Base-by-base conservation (phyloP, 2,329 filamentous ascomycete genomes). In the Ophiobolus disseminans region DNA sequence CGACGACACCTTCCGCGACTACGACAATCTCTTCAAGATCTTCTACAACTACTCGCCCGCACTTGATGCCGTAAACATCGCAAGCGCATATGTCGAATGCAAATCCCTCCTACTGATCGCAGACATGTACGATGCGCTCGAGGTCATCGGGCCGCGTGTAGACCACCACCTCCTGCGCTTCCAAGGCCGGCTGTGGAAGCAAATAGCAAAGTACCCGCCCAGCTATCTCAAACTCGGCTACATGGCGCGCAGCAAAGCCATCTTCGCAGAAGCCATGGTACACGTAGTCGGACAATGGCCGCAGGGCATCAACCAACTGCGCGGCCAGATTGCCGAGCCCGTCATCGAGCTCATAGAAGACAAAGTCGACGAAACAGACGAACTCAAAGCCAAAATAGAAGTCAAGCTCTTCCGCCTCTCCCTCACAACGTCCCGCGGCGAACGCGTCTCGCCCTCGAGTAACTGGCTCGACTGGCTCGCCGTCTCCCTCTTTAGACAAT, bases 201-300 rank as follows among this genome's bases (percentile, higher is more conserved):
- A 97, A 74, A 95, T 97, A 55, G 91, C 92, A 42, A 97, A 96
- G 74, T 97, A 97, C 68, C 92, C 93, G 10, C 90, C 94, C 38
- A 91, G 87, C 50, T 97, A 97, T 68, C 83, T 97, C 38, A 92
- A 92, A 48, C 82, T 97, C 1, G 92, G 91, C 28, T 96, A 91
- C 65, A 81, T 96, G 32, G 88, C 91, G 7, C 86, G 90, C 35
- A 92, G 87, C 64, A 88, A 89, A 58, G 86, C 92, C 32, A 83
- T 88, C 50, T 89, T 93, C 68, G 75, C 75, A 21, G 81, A 97
- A 76, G 91, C 92, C 0, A 80, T 97, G 39, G 90, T 96, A 42
- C 93, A 97, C 65, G 91, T 97, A 0, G 92, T 97, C 0, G 93
- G 93, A 3, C 90, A 96, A 70, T 97, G 93, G 93, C 92, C 93